These are phyloP conservation scores for Hanseniaspora guilliermondii DNA, from an alignment of 805 yeast genomes.

Conservation along the genomic window DNA sequence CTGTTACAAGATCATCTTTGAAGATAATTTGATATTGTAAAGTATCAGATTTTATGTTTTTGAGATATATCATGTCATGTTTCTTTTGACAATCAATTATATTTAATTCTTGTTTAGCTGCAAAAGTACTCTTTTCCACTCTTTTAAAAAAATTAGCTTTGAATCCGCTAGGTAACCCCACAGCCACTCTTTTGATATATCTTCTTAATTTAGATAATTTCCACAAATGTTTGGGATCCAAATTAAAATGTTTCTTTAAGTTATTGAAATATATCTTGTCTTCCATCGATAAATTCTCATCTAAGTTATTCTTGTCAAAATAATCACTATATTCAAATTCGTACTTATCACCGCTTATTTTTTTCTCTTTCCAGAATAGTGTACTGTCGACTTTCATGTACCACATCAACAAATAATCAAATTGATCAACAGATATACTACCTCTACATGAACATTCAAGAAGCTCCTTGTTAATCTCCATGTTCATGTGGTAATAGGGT, in stretches of 20 bases:
- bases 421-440: conserved; percentile 53
- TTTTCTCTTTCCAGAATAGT: conserved; percentile 59
- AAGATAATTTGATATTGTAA: background rate
- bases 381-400: conserved; percentile 49
- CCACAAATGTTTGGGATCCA: conserved; percentile 4
- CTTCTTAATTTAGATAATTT: conserved; percentile 9
- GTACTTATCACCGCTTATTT: conserved; percentile 22
- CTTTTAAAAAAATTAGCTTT: background rate
- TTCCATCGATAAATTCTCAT: conserved; percentile 8
- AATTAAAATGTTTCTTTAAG: background rate
- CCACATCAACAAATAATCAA: conserved; percentile 56
- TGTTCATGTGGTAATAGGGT: conserved; percentile 65
- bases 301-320: background rate
- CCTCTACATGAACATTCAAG: conserved; percentile 52
- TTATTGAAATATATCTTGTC: conserved; percentile 6
- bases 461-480: conserved; percentile 54
- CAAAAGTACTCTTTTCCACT: background rate
- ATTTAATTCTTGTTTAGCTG: background rate
- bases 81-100: background rate
- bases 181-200: background rate
- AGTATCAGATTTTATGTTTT: background rate
- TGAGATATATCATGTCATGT: background rate
- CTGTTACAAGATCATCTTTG: background rate
- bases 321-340: conserved; percentile 34
- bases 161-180: background rate